Evolutionary conservation across 225 moss, liverwort and hornwort genomes (phyloP), one percentile per base, ranked within the genome.

Genomic region (Lunularia cruciata): DNA sequence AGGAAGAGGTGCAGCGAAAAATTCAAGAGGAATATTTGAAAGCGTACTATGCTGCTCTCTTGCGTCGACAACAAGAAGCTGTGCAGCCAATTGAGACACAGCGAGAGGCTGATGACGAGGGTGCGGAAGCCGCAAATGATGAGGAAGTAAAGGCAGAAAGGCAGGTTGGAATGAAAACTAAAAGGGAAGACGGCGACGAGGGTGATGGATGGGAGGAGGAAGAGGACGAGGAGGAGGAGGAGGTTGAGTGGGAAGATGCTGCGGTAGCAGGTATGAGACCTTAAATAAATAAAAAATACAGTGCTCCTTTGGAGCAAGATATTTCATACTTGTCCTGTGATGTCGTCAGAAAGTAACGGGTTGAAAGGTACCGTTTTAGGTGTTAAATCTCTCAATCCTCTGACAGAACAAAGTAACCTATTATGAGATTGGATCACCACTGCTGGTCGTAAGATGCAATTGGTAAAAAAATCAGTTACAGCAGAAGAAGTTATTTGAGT

Each of bases 11-110:
- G 56, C 87, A 89, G 73, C 82, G 81, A 56, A 88, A 83, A 75
- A 86, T 98, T 75, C 98, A 93, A 86, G 98, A 98, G 71, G 93
- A 91, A 67, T 93, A 98, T 68, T 69, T 88, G 68, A 78, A 88
- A 82, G 98, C 93, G 36, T 91, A 98, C 63, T 92, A 92, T 66
- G 87, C 87, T 64, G 96, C 90, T n/a, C 79, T 92, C 72, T 47
- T 81, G 56, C 65, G 5, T 19, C 68, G 81, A 67, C 78, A 85
- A 43, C 81, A 85, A 67, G 72, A 76, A 60, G 46, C 58, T 23
- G 63, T 54, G 45, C 73, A 80, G 35, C 60, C 60, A 63, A 38
- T 47, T 26, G n/a, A n/a, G n/a, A 5, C 43, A 27, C 47, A 32
- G 5, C 61, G 64, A 52, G 60, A 16, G 31, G 14, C 25, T 0